Percentiles rank a stretch among this genome's conserved stretches.
These are phyloP conservation scores for Neonectria punicea DNA, from an alignment of 2,329 filamentous ascomycete genomes.

Conservation along the genomic window DNA sequence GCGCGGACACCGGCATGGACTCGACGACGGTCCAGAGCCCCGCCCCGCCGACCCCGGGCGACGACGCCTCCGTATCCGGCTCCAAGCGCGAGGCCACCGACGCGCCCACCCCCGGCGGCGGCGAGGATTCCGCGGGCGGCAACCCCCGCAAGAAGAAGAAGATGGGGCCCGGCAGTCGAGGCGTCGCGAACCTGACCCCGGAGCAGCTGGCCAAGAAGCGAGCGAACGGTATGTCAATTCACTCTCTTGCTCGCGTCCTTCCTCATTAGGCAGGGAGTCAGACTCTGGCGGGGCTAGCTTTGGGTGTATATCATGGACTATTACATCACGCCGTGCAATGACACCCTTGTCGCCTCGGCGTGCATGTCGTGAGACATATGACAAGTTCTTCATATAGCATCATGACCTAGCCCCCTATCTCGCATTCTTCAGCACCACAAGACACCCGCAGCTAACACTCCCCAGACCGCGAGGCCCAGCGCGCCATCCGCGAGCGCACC, in stretches of 20 bases:
- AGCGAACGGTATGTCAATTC: constrained; percentile 60
- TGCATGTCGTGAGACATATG: background rate
- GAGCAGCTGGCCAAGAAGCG: constrained; percentile 78
- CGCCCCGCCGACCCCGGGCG: constrained; percentile 23
- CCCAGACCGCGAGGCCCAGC: constrained; percentile 84
- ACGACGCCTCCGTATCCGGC: constrained; percentile 6
- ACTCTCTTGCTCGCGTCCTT: background rate
- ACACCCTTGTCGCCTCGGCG: background rate
- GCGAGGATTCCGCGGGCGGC: constrained; percentile 33
- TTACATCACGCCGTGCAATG: background rate
- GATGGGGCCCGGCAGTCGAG: constrained; percentile 56
- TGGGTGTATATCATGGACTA: background rate
- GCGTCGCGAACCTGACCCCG: constrained; percentile 73
- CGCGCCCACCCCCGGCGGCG: constrained; percentile 34
- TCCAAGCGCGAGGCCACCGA: constrained; percentile 38
- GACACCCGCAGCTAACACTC: constrained; percentile 28
- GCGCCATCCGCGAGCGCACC: constrained; percentile 84
- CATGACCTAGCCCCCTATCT: background rate
- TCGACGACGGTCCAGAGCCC: constrained; percentile 31
- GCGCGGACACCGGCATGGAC: constrained; percentile 7
- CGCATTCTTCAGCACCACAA: background rate
- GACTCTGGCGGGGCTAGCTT: background rate
- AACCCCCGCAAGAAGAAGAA: constrained; percentile 57
- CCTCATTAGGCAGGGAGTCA: background rate
- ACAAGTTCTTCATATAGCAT: background rate